Evolutionary conservation across 331 rosid genomes (phyloP), one percentile per base, ranked within the genome.

Genomic region (Cucumis variabilis): DNA sequence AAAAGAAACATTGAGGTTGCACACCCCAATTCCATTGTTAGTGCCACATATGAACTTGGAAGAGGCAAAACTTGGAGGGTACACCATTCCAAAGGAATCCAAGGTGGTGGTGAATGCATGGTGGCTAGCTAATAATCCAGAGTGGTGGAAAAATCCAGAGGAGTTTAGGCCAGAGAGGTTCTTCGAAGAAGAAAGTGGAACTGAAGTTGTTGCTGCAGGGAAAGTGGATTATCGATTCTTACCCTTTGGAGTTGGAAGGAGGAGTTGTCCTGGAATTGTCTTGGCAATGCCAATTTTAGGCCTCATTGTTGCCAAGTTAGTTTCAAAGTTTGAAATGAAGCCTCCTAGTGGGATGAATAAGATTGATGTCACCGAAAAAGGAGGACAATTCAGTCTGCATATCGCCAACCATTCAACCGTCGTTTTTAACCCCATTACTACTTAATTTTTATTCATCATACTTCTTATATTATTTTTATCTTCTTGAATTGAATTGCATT

Each of bases 11-110:
- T 16, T 95, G 0, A 93, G 98, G 86, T 44, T 96, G 2, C 98
- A 94, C 84, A 92, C 93, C 13, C 96, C 98, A 83, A 94, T 96
- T 28, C 98, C 98, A 51, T 85, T 96, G 24, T 55, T 96, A 48
- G 98, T 96, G 21, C 98, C 98, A 2, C 98, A 96, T 89, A 96
- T 96, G 98, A 96, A 96, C 89, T 94, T 96, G 21, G 93, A 96
- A 74, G 98, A 94, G 60, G 98, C 96, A n/a, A 91, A 96, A 65
- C 89, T 96, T 2, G 97, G 96, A 65, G 93, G 89, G 6, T 93
- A 87, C 67, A 93, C 83, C 21, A 92, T 96, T 60, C 98, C 98
- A 5, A 94, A 89, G 63, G 98, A 96, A 86, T 92, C 95, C 0
- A 96, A 94, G 90, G 98, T 96, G 33, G 95, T 94, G 1, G 98